Conservation (phyloP, 306 rosid genomes). For the Mimosa bimucronata region DNA sequence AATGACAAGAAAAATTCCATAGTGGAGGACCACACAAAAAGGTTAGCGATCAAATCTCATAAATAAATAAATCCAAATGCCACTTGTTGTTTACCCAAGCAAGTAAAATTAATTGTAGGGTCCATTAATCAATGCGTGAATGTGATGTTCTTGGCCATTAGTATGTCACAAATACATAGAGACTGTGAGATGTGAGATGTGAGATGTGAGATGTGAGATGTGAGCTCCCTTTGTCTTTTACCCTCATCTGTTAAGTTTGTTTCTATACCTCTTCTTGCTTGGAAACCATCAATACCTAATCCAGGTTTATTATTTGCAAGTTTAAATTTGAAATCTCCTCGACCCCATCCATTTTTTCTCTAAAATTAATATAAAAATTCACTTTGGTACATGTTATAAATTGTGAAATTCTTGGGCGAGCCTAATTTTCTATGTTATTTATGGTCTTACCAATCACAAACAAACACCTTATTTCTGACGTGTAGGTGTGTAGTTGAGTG, state of each 20-base stretch:
- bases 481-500: too few species aligned
- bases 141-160: not conserved
- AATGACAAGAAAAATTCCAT: not conserved
- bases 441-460: too few species aligned
- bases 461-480: too few species aligned
- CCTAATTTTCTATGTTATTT: too few species aligned
- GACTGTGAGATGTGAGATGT: not conserved
- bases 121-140: constrained; percentile 1
- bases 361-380: not conserved
- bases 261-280: not conserved
- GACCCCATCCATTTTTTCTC: not conserved
- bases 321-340: constrained; percentile 4
- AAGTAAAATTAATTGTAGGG: not conserved
- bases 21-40: not conserved
- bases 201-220: not conserved
- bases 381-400: too few species aligned
- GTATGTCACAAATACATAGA: not conserved
- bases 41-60: not conserved
- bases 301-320: not conserved
- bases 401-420: too few species aligned
- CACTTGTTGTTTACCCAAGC: not conserved
- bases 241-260: not conserved
- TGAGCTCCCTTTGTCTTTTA: not conserved
- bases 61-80: not conserved
- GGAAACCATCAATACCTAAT: not conserved